Evolutionary conservation across 495 filamentous ascomycete genomes (phyloP).

Genomic region (Amniculicola lignicola): DNA sequence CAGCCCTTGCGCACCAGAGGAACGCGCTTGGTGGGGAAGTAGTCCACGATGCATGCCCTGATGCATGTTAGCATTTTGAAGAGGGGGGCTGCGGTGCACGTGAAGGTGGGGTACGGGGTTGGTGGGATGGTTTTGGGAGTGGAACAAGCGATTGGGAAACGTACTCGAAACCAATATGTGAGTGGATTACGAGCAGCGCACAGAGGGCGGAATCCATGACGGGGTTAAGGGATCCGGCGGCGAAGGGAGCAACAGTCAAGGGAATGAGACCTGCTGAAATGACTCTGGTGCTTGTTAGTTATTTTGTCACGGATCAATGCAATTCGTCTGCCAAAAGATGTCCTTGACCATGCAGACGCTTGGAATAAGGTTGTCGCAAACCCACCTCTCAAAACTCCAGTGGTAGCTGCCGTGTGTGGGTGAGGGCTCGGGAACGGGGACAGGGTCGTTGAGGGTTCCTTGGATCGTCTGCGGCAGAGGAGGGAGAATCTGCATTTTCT

Average conservation of each 20-base stretch:
- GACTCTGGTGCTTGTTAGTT: constrained; percentile 46
- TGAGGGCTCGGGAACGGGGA: constrained; percentile 64
- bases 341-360: neutral
- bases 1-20: constrained; percentile 62
- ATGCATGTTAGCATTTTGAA: constrained; percentile 1
- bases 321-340: neutral
- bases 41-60: constrained; percentile 80
- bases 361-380: neutral
- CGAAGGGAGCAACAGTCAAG: constrained; percentile 86
- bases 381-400: constrained; percentile 91
- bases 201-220: constrained; percentile 81
- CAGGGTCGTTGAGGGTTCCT: constrained; percentile 74
- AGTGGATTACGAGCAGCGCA: constrained; percentile 81
- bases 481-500: constrained; percentile 43
- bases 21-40: constrained; percentile 70
- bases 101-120: too few relatives aligned
- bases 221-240: constrained; percentile 84
- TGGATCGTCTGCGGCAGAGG: constrained; percentile 47
- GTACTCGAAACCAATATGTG: constrained; percentile 89
- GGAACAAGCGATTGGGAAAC: constrained; percentile 31
- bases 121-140: too few relatives aligned
- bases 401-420: constrained; percentile 91
- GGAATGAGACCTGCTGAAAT: constrained; percentile 77
- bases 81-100: too few relatives aligned
- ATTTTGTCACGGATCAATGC: neutral